Evolutionary conservation across 352 stramenopile species (phyloP), one percentile per base, ranked within the genome.

Genomic region (Globisporangium nodosum): DNA sequence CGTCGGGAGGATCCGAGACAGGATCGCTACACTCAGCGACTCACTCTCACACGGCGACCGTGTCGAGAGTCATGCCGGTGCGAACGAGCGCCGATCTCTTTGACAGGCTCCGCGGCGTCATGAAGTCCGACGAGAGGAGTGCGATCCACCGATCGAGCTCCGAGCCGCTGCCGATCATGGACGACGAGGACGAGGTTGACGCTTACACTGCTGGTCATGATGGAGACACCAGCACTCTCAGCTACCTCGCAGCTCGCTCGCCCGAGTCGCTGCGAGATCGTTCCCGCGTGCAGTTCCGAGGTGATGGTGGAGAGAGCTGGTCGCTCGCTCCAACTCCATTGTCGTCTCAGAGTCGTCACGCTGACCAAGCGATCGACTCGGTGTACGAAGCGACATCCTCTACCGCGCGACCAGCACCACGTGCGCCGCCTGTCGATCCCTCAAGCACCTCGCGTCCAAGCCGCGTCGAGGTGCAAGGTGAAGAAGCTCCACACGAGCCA

Each of bases 51-150:
- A 6, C 1, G 9, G 2, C 40, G 51, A 27, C 54, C 13, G 46
- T 11, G 18, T 24, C 54, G 35, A 63, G 20, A n/a, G 33, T 8
- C 27, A 56, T 56, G 56, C 27, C 47, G 21, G 51, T 49, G 15
- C 58, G 59, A 12, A 58, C 58, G 0, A 64, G 45, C 12, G 58
- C 37, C 1, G 58, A 64, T 47, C 21, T 60, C 11, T 24, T 64
- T 1, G 52, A 57, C 16, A 51, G 48, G 45, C 47, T 61, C 20
- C 52, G 52, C 12, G 52, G 20, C 21, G 58, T 54, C 0, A 56
- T 65, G 31, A 49, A 3, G 18, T 54, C 56, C 12, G 15, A 39
- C 59, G 46, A 55, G 49, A 42, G 42, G 27, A 31, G 52, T 56
- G 12, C 21, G 58, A 33, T 51, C 35, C 16, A 27, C 3, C 24